phyloP scores from a whole-genome alignment of 1,284 basidiomycete genomes.

The Tremellales sp. region DNA sequence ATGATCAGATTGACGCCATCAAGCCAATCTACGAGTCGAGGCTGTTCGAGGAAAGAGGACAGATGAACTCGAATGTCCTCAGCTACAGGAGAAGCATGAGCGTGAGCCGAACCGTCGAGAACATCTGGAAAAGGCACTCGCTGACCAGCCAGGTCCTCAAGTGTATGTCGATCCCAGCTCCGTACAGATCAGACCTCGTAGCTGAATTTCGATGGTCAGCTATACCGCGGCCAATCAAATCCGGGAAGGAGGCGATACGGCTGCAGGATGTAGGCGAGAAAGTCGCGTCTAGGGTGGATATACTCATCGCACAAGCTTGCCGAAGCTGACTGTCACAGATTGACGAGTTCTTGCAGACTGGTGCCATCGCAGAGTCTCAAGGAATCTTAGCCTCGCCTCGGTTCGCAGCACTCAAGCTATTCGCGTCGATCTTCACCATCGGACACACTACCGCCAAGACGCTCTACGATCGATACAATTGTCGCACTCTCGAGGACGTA shows the following conservation, averaged over 20 bases:
- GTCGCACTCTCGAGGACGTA: constrained; percentile 41
- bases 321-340: constrained; percentile 23
- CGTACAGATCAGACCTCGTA: constrained; percentile 7
- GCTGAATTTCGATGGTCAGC: constrained; percentile 25
- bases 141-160: constrained; percentile 29
- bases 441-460: constrained; percentile 39
- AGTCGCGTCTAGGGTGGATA: constrained; percentile 36
- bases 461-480: constrained; percentile 38
- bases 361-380: constrained; percentile 34
- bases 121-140: background rate
- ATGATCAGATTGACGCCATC: constrained; percentile 43
- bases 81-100: constrained; percentile 47
- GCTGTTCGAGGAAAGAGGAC: constrained; percentile 43
- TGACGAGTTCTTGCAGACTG: constrained; percentile 43
- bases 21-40: constrained; percentile 44
- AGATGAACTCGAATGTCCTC: constrained; percentile 46
- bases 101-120: constrained; percentile 25
- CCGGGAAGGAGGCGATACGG: constrained; percentile 40
- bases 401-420: constrained; percentile 30
- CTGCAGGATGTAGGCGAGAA: constrained; percentile 44
- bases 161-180: constrained; percentile 17
- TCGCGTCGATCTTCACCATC: constrained; percentile 44
- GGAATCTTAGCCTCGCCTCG: constrained; percentile 32
- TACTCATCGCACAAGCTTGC: background rate
- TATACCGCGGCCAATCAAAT: constrained; percentile 38